Percentiles rank a stretch among this genome's conserved stretches.
phyloP scores from a whole-genome alignment of 495 filamentous ascomycete genomes.

The Aspergillus leporis region DNA sequence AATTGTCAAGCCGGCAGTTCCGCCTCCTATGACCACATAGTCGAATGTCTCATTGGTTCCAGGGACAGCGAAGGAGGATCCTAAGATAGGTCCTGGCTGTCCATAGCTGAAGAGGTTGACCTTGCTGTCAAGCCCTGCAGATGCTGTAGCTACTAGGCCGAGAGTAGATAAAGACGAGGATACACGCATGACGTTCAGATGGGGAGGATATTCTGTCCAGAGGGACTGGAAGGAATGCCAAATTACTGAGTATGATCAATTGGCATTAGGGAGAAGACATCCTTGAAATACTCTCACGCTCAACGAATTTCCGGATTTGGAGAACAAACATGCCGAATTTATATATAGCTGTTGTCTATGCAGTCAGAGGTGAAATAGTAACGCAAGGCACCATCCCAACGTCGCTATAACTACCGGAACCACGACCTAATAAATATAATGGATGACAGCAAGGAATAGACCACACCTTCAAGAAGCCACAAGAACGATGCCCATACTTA shows the following conservation, averaged over 20 bases:
- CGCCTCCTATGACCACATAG: constrained; percentile 42
- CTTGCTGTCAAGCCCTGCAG: constrained; percentile 4
- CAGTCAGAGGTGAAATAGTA: no score
- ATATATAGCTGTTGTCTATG: no score
- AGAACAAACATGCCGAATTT: not conserved
- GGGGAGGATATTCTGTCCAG: not conserved
- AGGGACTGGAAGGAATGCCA: not conserved
- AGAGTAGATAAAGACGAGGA: not conserved
- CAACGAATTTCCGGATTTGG: not conserved
- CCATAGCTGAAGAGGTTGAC: constrained; percentile 22
- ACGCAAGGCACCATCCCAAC: not conserved
- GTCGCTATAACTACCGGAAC: no score
- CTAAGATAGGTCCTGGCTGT: constrained; percentile 17
- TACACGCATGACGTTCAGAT: constrained; percentile 3
- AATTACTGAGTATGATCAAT: not conserved
- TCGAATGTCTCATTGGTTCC: constrained; percentile 26
- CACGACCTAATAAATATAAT: no score
- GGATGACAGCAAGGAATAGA: no score
- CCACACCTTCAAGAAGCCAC: no score
- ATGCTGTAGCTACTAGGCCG: constrained; percentile 6
- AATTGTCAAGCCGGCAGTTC: constrained; percentile 41
- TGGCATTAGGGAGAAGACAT: not conserved
- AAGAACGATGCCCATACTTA: no score
- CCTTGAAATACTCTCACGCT: not conserved
- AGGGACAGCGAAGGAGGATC: constrained; percentile 15